Base-by-base conservation (phyloP, 352 stramenopile species). In the Phytophthora lateralis region DNA sequence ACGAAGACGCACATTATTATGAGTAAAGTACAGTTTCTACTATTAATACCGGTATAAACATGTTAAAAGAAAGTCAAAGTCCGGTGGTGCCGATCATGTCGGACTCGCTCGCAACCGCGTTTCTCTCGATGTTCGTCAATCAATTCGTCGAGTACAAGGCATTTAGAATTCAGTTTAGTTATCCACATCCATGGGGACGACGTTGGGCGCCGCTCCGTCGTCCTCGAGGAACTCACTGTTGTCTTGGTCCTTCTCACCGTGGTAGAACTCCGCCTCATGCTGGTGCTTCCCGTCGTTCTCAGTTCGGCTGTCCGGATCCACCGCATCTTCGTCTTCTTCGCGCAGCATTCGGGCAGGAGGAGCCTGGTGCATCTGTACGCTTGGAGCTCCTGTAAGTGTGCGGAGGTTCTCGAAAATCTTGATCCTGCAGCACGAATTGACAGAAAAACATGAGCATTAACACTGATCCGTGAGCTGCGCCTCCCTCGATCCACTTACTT, bases 381-480 rank as follows among this genome's bases (percentile, higher is more conserved):
- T 94, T 7, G 85, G 85, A 7, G 85, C 85, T 2, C 85, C 85
- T 7, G 78, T 83, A 17, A 93, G 60, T 17, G 82, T 60, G n/a
- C 78, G 74, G 14, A 94, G 60, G 42, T 94, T 85, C 62, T 94
- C 85, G 47, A 92, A 92, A 29, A 94, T 90, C 60, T 91, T 91
- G 56, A 89, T 75, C 53, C 82, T 93, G 51, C 11, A 66, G 20
- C n/a, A 45, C 27, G 60, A 63, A n/a, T 38, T 11, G 32, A 38
- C n/a, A 71, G 37, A 4, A 24, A 9, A 35, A 35, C 5, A 4
- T 57, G 51, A 67, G 27, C 14, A 64, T 20, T 5, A 38, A 6
- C 34, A 38, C 9, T 3, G 12, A 21, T 34, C 41, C 45, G 15
- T 0, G 14, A 21, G 9, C 12, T 49, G n/a, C 20, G 4, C 6